These are phyloP conservation scores for Penicillium freii DNA, from an alignment of 2,329 filamentous ascomycete genomes.

Conservation along the genomic window DNA sequence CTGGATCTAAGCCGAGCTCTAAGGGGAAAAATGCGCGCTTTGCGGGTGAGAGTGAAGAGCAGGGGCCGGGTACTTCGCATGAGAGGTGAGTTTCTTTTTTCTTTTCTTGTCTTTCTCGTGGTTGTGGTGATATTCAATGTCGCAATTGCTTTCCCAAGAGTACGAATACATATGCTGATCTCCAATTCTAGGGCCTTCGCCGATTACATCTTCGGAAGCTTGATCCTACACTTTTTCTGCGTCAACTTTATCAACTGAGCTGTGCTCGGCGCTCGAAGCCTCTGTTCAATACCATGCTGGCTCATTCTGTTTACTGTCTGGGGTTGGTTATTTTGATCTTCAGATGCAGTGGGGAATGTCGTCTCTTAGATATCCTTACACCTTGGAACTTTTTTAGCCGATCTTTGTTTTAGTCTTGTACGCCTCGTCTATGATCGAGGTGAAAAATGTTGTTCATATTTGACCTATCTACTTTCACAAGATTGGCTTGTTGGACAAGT, in stretches of 20 bases:
- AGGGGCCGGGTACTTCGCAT: conserved; percentile 35
- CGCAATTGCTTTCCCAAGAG: neutral
- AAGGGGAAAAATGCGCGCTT: conserved; percentile 31
- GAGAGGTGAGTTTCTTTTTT: conserved; percentile 38
- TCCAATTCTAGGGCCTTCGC: conserved; percentile 72
- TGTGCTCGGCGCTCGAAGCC: neutral
- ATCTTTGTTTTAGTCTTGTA: neutral
- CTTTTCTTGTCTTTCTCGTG: no score
- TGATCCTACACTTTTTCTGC: conserved; percentile 98
- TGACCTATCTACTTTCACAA: neutral
- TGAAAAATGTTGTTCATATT: conserved; percentile 1
- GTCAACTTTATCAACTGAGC: conserved; percentile 97
- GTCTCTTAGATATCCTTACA: neutral
- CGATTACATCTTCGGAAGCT: conserved; percentile 89
- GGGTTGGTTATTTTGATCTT: conserved; percentile 6
- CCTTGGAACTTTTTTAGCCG: neutral
- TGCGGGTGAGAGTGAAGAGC: conserved; percentile 24
- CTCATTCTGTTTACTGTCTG: conserved; percentile 3
- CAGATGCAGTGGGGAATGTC: neutral
- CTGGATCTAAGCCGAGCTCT: conserved; percentile 56
- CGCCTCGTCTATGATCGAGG: neutral
- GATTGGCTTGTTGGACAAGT: neutral
- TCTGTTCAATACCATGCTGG: conserved; percentile 1
- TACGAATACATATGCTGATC: neutral
- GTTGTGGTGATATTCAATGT: neutral